These are phyloP conservation scores for Solidago caesia DNA, from an alignment of 129 eudicot genomes.

Conservation along the genomic window DNA sequence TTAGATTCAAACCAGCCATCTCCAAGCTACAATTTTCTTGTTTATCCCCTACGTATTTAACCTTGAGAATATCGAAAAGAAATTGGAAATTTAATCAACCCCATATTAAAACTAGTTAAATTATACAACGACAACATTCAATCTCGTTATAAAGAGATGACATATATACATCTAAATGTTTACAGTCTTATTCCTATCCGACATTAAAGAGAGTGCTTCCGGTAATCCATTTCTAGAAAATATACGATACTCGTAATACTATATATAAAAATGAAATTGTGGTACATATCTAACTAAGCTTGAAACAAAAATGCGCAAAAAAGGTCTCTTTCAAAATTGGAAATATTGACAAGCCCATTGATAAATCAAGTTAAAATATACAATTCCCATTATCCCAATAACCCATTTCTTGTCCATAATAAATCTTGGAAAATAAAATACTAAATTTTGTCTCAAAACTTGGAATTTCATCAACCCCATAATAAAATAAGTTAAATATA, in stretches of 20 bases:
- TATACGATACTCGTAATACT: too few species aligned
- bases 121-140: neutral
- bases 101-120: constrained; percentile 14
- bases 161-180: too few species aligned
- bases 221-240: too few species aligned
- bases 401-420: neutral
- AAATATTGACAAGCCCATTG: constrained; percentile 4
- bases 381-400: constrained; percentile 9
- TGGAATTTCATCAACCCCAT: constrained; percentile 7
- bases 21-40: constrained; percentile 60
- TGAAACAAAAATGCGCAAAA: too few species aligned
- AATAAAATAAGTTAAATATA: constrained; percentile 1
- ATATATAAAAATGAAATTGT: too few species aligned
- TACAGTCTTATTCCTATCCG: too few species aligned
- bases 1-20: constrained; percentile 75
- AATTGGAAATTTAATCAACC: neutral
- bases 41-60: constrained; percentile 83
- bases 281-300: too few species aligned
- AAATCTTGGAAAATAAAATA: neutral
- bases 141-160: too few species aligned
- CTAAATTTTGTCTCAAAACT: constrained; percentile 1
- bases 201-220: too few species aligned
- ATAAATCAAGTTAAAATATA: constrained; percentile 1
- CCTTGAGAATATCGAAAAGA: constrained; percentile 40
- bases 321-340: constrained; percentile 1